A percentile compares a stretch with the other conserved stretches of the same genome.
Evolutionary conservation across 768 basidiomycete species (phyloP).

Genomic region (Boletellus ananas): DNA sequence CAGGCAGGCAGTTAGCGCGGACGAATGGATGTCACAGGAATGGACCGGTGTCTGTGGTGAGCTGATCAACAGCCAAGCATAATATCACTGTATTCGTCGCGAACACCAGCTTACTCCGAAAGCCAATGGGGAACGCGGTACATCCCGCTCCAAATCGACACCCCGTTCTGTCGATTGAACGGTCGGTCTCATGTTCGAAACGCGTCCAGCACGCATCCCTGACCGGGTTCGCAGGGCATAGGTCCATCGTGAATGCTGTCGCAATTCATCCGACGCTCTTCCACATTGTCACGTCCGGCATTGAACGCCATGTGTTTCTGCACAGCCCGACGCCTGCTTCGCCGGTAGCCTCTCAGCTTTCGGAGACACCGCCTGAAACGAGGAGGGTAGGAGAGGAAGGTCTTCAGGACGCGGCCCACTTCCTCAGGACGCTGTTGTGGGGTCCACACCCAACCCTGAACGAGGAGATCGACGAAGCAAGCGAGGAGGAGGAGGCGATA

Average conservation of each 20-base stretch:
- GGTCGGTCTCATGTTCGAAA: constrained; percentile 37
- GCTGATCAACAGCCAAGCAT: constrained; percentile 9
- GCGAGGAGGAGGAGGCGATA: constrained; percentile 49
- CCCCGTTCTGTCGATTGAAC: constrained; percentile 56
- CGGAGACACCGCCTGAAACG: constrained; percentile 43
- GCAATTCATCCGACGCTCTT: constrained; percentile 70
- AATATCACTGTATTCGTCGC: constrained; percentile 8
- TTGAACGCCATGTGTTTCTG: constrained; percentile 65
- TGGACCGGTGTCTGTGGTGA: constrained; percentile 32
- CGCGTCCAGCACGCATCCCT: not conserved
- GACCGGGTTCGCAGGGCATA: constrained; percentile 47
- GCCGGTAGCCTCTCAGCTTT: constrained; percentile 46
- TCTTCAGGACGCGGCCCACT: constrained; percentile 33
- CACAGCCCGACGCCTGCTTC: constrained; percentile 64
- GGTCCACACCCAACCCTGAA: constrained; percentile 27
- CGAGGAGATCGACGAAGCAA: constrained; percentile 25
- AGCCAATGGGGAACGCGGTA: constrained; percentile 39
- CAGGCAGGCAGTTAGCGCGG: constrained; percentile 43
- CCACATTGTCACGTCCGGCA: constrained; percentile 64
- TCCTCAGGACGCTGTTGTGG: constrained; percentile 36
- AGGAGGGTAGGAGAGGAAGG: constrained; percentile 40
- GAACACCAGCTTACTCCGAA: constrained; percentile 44
- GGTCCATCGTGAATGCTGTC: constrained; percentile 72
- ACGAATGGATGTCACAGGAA: constrained; percentile 42
- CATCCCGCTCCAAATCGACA: constrained; percentile 59